Conservation (phyloP, 352 stramenopile species). For the Peronospora tabacina region DNA sequence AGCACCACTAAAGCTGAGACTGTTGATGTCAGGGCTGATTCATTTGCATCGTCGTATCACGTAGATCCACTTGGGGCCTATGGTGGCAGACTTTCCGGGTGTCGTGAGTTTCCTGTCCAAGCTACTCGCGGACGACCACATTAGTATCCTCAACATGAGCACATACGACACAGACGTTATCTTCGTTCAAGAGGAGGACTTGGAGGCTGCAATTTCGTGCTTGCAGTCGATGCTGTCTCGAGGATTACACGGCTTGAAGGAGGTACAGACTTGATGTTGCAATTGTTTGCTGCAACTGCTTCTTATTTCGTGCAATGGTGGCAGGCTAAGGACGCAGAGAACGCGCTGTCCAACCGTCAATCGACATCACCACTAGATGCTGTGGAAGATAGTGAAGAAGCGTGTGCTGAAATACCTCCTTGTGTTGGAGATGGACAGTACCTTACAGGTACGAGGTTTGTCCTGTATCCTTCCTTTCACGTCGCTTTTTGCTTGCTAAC, state of each 20-base stretch:
- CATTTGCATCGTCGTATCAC: slow-evolving; percentile 4
- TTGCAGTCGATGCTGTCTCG: slow-evolving; percentile 71
- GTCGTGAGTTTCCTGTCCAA: slow-evolving; percentile 83
- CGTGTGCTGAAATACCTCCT: slow-evolving; percentile 2
- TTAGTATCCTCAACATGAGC: slow-evolving; percentile 89
- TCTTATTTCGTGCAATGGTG: background rate
- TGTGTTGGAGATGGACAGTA: slow-evolving; percentile 69
- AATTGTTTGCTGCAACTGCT: background rate
- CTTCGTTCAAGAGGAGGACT: slow-evolving; percentile 64
- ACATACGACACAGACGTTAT: slow-evolving; percentile 87
- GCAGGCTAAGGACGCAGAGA: slow-evolving; percentile 56
- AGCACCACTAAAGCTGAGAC: slow-evolving; percentile 1
- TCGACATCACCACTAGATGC: slow-evolving; percentile 17
- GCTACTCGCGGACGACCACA: slow-evolving; percentile 68
- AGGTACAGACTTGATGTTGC: slow-evolving; percentile 26
- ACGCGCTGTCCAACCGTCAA: slow-evolving; percentile 24
- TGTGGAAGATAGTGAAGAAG: slow-evolving; percentile 7
- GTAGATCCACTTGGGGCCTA: slow-evolving; percentile 78
- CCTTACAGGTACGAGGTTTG: slow-evolving; percentile 40
- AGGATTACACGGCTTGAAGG: slow-evolving; percentile 72
- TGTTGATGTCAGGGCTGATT: slow-evolving; percentile 9
- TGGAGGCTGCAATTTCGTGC: slow-evolving; percentile 66
- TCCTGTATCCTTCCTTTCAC: background rate
- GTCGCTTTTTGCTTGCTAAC: slow-evolving; percentile 2
- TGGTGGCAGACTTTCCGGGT: slow-evolving; percentile 80